Evolutionary conservation across 768 basidiomycete species (phyloP), one percentile per base, ranked within the genome.

Genomic region (Mrakia gelida): DNA sequence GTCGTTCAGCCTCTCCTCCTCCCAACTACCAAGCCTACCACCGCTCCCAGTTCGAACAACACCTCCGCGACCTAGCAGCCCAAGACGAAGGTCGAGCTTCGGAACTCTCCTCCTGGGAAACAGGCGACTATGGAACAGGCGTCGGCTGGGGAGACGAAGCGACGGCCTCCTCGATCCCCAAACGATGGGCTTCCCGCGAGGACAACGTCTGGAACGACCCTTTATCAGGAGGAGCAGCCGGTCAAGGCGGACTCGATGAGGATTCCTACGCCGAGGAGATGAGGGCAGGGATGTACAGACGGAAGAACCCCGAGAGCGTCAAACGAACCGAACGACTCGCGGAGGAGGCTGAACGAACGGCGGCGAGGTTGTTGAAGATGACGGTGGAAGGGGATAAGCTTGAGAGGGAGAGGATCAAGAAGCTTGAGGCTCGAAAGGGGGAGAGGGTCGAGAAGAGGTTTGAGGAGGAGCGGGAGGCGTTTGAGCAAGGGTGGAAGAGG

Each of bases 101-200:
- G 0, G 70, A 68, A n/a, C 59, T 77, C 21, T 26, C 43, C 41
- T 54, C 70, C 8, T 77, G 67, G 67, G 76, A 77, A n/a, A 62
- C 34, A n/a, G 76, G 76, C 7, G 10, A 45, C 3, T 62, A 62
- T 18, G 76, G 76, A 6, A 56, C 76, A 0, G 76, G 76, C 13
- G 52, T 77, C n/a, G 76, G 76, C 6, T 77, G 76, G 76, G 76
- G 76, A 26, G 76, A 77, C 71, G 76, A 68, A n/a, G n/a, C n/a
- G n/a, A n/a, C n/a, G n/a, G 26, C 59, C 76, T 28, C 45, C 9
- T 18, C 67, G 34, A 26, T 68, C 41, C 65, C 68, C 16, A 28
- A 49, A n/a, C 38, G 32, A 15, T 32, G 67, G 56, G 68, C 70
- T 21, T 21, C 26, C 4, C 54, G 76, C 10, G 56, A 71, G 59